Conservation (phyloP, 139 green algal genomes). For the Haematococcus sp. region DNA sequence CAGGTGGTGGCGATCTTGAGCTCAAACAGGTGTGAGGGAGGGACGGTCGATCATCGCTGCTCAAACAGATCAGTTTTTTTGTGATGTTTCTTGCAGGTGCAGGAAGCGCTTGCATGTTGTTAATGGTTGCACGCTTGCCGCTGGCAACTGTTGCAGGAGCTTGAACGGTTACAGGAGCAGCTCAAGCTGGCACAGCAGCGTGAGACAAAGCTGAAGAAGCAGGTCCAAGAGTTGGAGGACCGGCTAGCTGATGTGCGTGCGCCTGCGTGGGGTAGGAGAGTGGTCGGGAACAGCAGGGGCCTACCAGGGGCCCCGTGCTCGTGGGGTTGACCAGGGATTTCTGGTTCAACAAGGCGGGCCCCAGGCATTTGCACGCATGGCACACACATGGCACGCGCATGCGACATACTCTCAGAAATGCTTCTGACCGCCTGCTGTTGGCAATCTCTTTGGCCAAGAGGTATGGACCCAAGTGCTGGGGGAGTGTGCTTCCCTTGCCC, state of each 20-base stretch:
- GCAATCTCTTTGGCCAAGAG: too few species aligned
- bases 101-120: too few species aligned
- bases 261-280: neutral
- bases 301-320: too few species aligned
- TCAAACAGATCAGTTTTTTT: constrained; percentile 1
- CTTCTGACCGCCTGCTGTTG: neutral
- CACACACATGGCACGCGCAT: neutral
- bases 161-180: neutral
- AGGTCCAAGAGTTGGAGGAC: neutral
- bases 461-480: too few species aligned
- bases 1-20: neutral
- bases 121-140: too few species aligned
- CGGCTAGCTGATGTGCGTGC: neutral
- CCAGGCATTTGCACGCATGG: neutral
- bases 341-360: too few species aligned
- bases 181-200: constrained; percentile 1
- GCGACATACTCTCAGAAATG: neutral
- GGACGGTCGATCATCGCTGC: neutral
- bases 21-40: neutral
- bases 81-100: too few species aligned
- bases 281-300: too few species aligned
- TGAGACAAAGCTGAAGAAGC: constrained; percentile 3
- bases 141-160: neutral
- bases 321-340: too few species aligned
- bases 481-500: too few species aligned